Evolutionary conservation across 495 filamentous ascomycete species (phyloP).

Genomic region (Parathielavia appendiculata): DNA sequence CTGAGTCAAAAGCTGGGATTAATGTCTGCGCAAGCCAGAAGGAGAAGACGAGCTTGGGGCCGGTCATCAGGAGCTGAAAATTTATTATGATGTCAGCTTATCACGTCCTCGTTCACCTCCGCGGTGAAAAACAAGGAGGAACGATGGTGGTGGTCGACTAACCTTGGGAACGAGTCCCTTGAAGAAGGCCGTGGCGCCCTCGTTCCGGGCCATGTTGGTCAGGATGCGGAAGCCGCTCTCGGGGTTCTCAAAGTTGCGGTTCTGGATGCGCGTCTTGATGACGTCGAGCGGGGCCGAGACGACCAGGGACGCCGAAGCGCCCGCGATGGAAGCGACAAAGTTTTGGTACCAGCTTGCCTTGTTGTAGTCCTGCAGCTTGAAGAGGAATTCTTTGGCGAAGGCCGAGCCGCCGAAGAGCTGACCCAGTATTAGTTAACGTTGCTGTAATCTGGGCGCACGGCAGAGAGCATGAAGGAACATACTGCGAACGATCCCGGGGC

Average conservation of each 20-base stretch:
- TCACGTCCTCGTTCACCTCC: neutral
- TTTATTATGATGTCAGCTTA: neutral
- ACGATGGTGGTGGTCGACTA: constrained; percentile 12
- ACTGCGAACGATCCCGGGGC: constrained; percentile 96
- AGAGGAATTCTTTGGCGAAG: constrained; percentile 97
- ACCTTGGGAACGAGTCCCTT: constrained; percentile 93
- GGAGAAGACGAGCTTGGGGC: constrained; percentile 96
- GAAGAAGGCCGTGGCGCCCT: constrained; percentile 85
- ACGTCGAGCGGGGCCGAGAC: constrained; percentile 96
- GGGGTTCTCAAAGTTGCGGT: constrained; percentile 96
- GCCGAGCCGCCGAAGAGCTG: constrained; percentile 96
- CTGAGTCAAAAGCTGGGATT: constrained; percentile 57
- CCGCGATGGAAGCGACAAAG: constrained; percentile 92
- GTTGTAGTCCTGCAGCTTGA: constrained; percentile 86
- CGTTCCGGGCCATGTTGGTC: constrained; percentile 83
- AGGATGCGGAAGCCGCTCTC: constrained; percentile 87
- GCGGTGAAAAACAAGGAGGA: no score
- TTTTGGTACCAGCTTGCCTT: constrained; percentile 91
- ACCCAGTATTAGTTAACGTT: constrained; percentile 2
- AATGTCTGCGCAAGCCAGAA: constrained; percentile 98
- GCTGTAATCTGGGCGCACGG: neutral
- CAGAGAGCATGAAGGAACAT: constrained; percentile 35
- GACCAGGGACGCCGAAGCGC: constrained; percentile 84
- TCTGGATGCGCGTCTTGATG: constrained; percentile 99
- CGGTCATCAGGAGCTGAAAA: constrained; percentile 84